Evolutionary conservation across 2,329 filamentous ascomycete species (phyloP).

Genomic region (Chaetothyriales sp.): DNA sequence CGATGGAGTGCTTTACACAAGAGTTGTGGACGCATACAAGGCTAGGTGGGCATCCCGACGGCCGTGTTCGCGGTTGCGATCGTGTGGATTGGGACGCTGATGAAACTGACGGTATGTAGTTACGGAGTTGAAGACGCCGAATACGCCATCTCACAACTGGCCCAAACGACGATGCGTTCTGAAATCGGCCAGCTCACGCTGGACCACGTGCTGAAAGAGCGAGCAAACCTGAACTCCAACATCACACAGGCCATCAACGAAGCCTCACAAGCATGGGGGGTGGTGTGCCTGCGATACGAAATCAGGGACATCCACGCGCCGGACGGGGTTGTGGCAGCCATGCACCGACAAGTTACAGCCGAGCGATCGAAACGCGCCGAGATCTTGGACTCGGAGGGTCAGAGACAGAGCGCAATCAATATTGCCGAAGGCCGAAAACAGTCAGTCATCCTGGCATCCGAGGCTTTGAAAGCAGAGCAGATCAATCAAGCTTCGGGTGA

Average conservation of each 20-base stretch:
- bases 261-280: slow-evolving; percentile 90
- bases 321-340: slow-evolving; percentile 81
- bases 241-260: slow-evolving; percentile 99
- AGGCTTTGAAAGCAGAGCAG: slow-evolving; percentile 75
- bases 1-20: slow-evolving; percentile 86
- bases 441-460: slow-evolving; percentile 86
- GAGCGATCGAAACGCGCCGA: slow-evolving; percentile 95
- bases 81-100: neutral
- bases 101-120: slow-evolving; percentile 32
- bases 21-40: slow-evolving; percentile 96
- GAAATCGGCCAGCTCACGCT: slow-evolving; percentile 94
- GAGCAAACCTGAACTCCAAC: slow-evolving; percentile 87
- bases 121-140: slow-evolving; percentile 98
- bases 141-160: slow-evolving; percentile 94
- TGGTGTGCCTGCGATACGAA: slow-evolving; percentile 90
- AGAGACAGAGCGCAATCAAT: slow-evolving; percentile 94
- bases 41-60: slow-evolving; percentile 49
- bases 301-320: slow-evolving; percentile 97
- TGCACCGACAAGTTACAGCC: slow-evolving; percentile 95
- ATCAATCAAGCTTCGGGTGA: slow-evolving; percentile 90
- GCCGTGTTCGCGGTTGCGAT: neutral
- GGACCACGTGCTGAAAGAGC: slow-evolving; percentile 95
- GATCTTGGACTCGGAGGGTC: slow-evolving; percentile 92
- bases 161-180: slow-evolving; percentile 96
- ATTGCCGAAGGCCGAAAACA: slow-evolving; percentile 97